Conservation (phyloP, 2,329 filamentous ascomycete species). For the Cercospora berteroae region DNA sequence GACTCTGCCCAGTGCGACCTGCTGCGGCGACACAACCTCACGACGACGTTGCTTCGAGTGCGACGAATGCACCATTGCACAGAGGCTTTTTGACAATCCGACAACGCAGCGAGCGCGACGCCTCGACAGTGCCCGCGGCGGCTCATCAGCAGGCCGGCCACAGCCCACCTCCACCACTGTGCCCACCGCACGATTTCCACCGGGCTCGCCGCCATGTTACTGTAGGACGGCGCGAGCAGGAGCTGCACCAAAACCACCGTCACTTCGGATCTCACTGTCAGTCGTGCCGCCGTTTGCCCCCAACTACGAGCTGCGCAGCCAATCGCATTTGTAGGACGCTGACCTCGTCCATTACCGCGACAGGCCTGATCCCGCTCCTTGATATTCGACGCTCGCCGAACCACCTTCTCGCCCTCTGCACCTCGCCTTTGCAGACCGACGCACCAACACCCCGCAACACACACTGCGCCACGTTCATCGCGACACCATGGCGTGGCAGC, state of each 20-base stretch:
- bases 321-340: slow-evolving; percentile 2
- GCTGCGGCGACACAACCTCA: neutral
- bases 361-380: slow-evolving; percentile 8
- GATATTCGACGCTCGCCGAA: slow-evolving; percentile 8
- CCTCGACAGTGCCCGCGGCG: neutral
- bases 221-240: slow-evolving; percentile 11
- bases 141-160: neutral
- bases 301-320: neutral
- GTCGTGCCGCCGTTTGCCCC: slow-evolving; percentile 6
- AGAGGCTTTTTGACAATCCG: neutral
- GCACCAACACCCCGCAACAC: slow-evolving; percentile 1
- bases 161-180: slow-evolving; percentile 10
- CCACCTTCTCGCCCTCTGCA: neutral
- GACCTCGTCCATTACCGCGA: slow-evolving; percentile 6
- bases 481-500: slow-evolving; percentile 82
- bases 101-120: slow-evolving; percentile 3
- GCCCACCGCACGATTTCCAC: neutral
- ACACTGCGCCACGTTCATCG: neutral
- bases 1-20: neutral
- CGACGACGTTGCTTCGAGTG: slow-evolving; percentile 1
- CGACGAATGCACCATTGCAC: neutral
- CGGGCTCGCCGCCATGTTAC: slow-evolving; percentile 10
- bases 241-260: slow-evolving; percentile 6
- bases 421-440: neutral
- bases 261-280: slow-evolving; percentile 14